phyloP scores from a whole-genome alignment of 2,329 filamentous ascomycete genomes.

The Thelonectria olida region DNA sequence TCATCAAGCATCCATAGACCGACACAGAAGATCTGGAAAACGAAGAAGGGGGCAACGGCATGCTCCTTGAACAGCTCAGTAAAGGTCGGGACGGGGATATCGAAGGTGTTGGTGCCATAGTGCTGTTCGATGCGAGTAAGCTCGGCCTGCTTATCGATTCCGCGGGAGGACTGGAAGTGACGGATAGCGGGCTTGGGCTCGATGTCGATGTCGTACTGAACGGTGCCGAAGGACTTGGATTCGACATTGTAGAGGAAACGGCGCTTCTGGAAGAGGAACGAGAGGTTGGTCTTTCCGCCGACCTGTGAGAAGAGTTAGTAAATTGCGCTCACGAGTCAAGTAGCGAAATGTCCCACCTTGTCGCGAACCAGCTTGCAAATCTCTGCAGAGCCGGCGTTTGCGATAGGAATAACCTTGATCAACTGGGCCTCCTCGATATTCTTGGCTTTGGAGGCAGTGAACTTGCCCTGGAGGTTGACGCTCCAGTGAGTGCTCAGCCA shows the following conservation, averaged over 20 bases:
- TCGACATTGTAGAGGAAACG: conserved; percentile 86
- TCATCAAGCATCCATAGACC: conserved; percentile 98
- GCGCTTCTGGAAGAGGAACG: conserved; percentile 98
- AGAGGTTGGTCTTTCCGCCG: conserved; percentile 78
- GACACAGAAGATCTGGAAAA: conserved; percentile 99
- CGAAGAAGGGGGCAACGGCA: conserved; percentile 97
- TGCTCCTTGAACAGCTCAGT: conserved; percentile 97
- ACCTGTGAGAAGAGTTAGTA: conserved; percentile 52
- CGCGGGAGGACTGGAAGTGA: conserved; percentile 81
- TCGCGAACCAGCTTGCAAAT: conserved; percentile 86
- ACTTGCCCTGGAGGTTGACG: conserved; percentile 82
- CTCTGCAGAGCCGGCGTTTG: conserved; percentile 88
- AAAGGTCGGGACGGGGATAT: conserved; percentile 96
- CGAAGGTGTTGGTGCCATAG: conserved; percentile 96
- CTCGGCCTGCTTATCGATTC: conserved; percentile 78
- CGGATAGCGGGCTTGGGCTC: conserved; percentile 84
- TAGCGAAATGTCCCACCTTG: conserved; percentile 55
- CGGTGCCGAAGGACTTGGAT: conserved; percentile 79
- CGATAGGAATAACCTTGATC: conserved; percentile 91
- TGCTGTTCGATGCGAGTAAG: conserved; percentile 85
- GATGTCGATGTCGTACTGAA: conserved; percentile 84
- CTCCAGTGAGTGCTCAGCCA: conserved; percentile 99
- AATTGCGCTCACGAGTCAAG: conserved; percentile 12
- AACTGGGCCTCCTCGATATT: conserved; percentile 78
- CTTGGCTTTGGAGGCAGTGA: conserved; percentile 78